Percentiles rank a stretch among this genome's conserved stretches.
Evolutionary conservation across 1,284 basidiomycete species (phyloP).

Genomic region (Golubevia pallescens): DNA sequence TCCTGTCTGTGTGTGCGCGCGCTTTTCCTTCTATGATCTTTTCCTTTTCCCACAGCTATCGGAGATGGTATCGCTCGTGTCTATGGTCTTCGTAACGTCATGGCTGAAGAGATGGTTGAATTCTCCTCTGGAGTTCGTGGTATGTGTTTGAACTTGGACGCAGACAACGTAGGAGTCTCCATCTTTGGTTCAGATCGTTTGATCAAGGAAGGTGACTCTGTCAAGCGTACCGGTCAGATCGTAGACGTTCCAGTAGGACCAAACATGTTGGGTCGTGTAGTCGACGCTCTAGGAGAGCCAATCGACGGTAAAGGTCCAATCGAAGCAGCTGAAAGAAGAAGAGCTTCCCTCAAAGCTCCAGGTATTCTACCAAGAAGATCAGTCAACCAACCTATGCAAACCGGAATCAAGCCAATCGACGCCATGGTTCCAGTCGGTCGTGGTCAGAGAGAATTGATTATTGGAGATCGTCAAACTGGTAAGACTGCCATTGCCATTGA

Average conservation of each 20-base stretch:
- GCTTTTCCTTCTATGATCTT: slow-evolving; percentile 24
- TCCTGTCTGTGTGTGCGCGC: slow-evolving; percentile 2
- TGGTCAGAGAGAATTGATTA: slow-evolving; percentile 99
- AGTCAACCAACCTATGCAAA: slow-evolving; percentile 99
- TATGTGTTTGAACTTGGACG: slow-evolving; percentile 99
- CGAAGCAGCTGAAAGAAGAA: slow-evolving; percentile 86
- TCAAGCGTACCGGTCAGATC: slow-evolving; percentile 99
- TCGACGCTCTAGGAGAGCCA: slow-evolving; percentile 98
- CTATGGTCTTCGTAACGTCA: slow-evolving; percentile 80
- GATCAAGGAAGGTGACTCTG: slow-evolving; percentile 99
- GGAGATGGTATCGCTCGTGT: slow-evolving; percentile 99
- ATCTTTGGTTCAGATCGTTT: slow-evolving; percentile 99
- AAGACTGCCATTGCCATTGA: slow-evolving; percentile 99
- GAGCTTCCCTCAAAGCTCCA: slow-evolving; percentile 96
- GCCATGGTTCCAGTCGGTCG: slow-evolving; percentile 99
- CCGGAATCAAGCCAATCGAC: slow-evolving; percentile 99
- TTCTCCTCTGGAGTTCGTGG: slow-evolving; percentile 90
- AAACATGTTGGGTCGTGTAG: slow-evolving; percentile 93
- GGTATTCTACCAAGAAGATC: slow-evolving; percentile 98
- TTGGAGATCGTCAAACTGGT: slow-evolving; percentile 99
- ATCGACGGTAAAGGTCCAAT: slow-evolving; percentile 99
- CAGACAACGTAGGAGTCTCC: slow-evolving; percentile 99
- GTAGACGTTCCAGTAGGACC: slow-evolving; percentile 99
- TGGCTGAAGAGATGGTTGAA: slow-evolving; percentile 99
- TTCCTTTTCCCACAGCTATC: slow-evolving; percentile 72